Evolutionary conservation across 345 rosid species (phyloP), one percentile per base, ranked within the genome.

Genomic region (Eucalyptus sp.): DNA sequence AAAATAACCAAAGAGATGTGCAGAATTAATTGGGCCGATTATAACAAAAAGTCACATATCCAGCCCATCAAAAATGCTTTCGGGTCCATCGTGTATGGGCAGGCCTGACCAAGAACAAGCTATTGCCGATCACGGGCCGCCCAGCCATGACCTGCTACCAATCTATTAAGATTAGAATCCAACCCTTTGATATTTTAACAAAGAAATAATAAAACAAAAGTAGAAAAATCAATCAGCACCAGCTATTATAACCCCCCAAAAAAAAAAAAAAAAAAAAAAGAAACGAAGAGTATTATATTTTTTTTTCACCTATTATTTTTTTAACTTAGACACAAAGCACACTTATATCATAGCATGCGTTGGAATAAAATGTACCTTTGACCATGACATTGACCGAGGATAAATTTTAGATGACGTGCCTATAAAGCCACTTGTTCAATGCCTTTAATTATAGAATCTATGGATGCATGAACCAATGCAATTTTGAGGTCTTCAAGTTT

Each of bases 381-480:
- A 7, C 48, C 8, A 4, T 10, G 14, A 41, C 44, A 41, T 76
- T 7, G 46, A 41, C 15, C 9, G 4, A 20, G 84, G 44, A 29
- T 20, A 41, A 76, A 25, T 25, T 76, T 76, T 14, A 14, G 37
- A 64, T 7, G 37, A 64, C 8, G 37, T 4, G 37, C 37, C 37
- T 64, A n/a, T 64, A 15, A 64, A n/a, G 17, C 41, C 10, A 14
- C 76, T n/a, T 0, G 0, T n/a, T 12, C 16, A 13, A 62, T 29
- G 68, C 68, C 68, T 62, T 12, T 33, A 33, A 33, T 33, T 18
- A 33, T 71, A 71, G 44, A 71, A 33, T 18, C 24, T 7, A 33
- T 20, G 24, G 20, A 66, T 8, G 18, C 11, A 66, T 15, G 22
- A 68, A 33, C 80, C 24, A 5, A 5, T 10, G 22, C 24, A 68